Conservation (phyloP, 225 moss, liverwort and hornwort species). For the Sphagnum tenellum region DNA sequence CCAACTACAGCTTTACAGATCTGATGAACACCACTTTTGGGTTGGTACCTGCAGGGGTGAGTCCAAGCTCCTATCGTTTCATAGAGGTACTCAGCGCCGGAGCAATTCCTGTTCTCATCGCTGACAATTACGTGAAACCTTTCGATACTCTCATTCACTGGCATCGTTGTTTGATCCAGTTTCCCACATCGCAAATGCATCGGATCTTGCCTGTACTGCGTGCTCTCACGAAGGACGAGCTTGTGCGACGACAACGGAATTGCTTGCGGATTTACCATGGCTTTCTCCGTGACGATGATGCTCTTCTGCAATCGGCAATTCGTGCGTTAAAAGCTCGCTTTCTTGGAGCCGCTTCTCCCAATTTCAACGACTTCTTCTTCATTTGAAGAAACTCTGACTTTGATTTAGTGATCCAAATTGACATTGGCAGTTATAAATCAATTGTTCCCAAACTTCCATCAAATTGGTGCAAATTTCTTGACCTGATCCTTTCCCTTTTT, state of each 20-base stretch:
- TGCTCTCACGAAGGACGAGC: slow-evolving; percentile 16
- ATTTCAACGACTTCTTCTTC: slow-evolving; percentile 5
- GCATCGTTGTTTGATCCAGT: slow-evolving; percentile 33
- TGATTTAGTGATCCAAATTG: no score
- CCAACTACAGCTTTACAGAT: slow-evolving; percentile 14
- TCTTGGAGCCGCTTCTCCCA: slow-evolving; percentile 21
- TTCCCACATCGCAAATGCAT: slow-evolving; percentile 41
- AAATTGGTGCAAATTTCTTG: no score
- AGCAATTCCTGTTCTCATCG: slow-evolving; percentile 34
- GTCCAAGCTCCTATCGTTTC: slow-evolving; percentile 33
- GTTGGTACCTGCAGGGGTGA: slow-evolving; percentile 36
- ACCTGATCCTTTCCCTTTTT: no score
- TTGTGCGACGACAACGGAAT: slow-evolving; percentile 16
- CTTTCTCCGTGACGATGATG: slow-evolving; percentile 28
- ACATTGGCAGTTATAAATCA: no score
- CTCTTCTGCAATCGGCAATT: slow-evolving; percentile 11
- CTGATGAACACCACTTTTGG: slow-evolving; percentile 47
- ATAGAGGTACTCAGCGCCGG: slow-evolving; percentile 42
- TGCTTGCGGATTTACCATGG: slow-evolving; percentile 21
- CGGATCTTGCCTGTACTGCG: slow-evolving; percentile 18
- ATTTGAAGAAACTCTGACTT: no score
- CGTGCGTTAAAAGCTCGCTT: slow-evolving; percentile 33
- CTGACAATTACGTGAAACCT: slow-evolving; percentile 51
- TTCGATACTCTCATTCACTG: slow-evolving; percentile 43
- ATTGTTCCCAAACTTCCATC: no score